Conservation (phyloP, 2,329 filamentous ascomycete species). For the Penicillium paneum region DNA sequence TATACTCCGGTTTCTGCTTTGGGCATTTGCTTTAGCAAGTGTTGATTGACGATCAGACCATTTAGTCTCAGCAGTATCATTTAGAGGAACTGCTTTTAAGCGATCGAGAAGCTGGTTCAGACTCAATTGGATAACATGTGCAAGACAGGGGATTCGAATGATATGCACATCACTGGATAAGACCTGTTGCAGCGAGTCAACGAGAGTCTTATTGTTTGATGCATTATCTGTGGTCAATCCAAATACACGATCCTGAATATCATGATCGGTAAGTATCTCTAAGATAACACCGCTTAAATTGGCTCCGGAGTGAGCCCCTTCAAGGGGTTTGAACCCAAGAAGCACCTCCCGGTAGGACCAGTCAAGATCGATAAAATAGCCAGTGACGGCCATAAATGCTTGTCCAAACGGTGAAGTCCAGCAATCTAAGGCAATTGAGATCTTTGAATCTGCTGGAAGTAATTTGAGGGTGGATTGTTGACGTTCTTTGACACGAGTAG, state of each 20-base stretch:
- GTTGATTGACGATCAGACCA: too few relatives aligned
- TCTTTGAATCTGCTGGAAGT: not conserved
- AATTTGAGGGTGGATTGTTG: too few relatives aligned
- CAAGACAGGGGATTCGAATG: not conserved
- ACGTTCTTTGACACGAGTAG: too few relatives aligned
- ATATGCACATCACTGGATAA: not conserved
- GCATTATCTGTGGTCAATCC: not conserved
- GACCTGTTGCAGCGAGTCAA: not conserved
- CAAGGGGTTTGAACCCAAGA: not conserved
- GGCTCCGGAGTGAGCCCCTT: too few relatives aligned
- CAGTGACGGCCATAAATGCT: not conserved
- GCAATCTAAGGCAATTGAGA: not conserved
- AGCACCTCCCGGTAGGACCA: not conserved
- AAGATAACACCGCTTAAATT: too few relatives aligned
- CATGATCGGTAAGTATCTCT: too few relatives aligned
- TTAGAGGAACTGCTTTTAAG: not conserved
- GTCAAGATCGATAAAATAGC: not conserved
- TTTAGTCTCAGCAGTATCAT: not conserved
- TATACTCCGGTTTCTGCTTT: too few relatives aligned
- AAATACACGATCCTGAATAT: not conserved
- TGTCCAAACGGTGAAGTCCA: not conserved
- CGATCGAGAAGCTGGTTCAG: not conserved
- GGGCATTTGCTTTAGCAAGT: too few relatives aligned
- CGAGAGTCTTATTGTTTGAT: too few relatives aligned
- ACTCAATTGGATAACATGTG: not conserved